Evolutionary conservation across 2,329 filamentous ascomycete genomes (phyloP).

Genomic region (Aaosphaeria pasadenensis): DNA sequence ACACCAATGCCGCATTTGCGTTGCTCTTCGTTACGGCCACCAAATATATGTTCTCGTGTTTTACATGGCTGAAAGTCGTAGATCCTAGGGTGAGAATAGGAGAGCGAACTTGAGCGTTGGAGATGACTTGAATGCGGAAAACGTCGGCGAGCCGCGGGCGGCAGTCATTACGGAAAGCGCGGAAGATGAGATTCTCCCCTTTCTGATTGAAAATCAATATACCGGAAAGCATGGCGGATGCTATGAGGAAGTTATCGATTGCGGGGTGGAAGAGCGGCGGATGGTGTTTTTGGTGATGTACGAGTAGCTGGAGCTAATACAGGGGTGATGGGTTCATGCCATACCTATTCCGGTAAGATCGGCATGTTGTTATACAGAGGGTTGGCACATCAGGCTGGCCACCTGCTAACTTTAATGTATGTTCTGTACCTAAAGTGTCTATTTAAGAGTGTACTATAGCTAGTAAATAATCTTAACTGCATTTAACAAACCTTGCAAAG

Average conservation of each 20-base stretch:
- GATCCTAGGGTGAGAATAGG: slow-evolving; percentile 95
- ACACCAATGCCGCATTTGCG: slow-evolving; percentile 95
- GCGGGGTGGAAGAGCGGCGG: background rate
- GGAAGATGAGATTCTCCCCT: slow-evolving; percentile 99
- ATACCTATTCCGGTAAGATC: too few relatives aligned
- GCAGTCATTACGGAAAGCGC: slow-evolving; percentile 97
- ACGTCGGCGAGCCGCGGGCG: slow-evolving; percentile 96
- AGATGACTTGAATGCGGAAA: slow-evolving; percentile 99
- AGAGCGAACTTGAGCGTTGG: slow-evolving; percentile 94
- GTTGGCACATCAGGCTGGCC: too few relatives aligned
- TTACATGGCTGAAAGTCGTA: slow-evolving; percentile 99
- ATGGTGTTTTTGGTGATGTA: too few relatives aligned
- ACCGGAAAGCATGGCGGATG: slow-evolving; percentile 80
- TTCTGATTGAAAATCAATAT: slow-evolving; percentile 99
- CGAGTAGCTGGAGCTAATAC: too few relatives aligned
- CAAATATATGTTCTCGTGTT: slow-evolving; percentile 98
- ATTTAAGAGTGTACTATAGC: too few relatives aligned
- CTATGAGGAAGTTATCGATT: background rate
- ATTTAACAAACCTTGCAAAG: too few relatives aligned
- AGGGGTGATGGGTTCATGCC: too few relatives aligned
- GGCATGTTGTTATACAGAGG: too few relatives aligned
- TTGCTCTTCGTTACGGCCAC: slow-evolving; percentile 99
- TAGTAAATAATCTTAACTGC: too few relatives aligned
- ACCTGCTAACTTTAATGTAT: too few relatives aligned
- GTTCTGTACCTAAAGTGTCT: too few relatives aligned